Conservation (phyloP, 768 basidiomycete genomes). For the Rhizopogon vesiculosus region DNA sequence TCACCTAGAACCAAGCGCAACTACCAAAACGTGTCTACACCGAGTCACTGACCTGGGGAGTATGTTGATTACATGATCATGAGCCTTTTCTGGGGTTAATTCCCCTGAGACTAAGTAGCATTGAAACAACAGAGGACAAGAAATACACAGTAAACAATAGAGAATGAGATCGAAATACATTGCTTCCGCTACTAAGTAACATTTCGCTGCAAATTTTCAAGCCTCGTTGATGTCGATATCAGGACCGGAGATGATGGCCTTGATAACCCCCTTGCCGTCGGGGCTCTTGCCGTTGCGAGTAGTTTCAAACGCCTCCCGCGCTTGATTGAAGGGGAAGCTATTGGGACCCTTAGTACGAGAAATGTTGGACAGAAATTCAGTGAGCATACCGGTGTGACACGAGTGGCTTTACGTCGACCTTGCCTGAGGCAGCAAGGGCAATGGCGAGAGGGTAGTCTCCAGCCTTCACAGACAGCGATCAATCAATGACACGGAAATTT, state of each 20-base stretch:
- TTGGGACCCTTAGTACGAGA: neutral
- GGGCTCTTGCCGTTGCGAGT: slow-evolving; percentile 76
- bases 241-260: slow-evolving; percentile 84
- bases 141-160: no score
- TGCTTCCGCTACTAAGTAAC: neutral
- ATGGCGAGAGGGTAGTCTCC: slow-evolving; percentile 87
- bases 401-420: slow-evolving; percentile 81
- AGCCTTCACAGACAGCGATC: slow-evolving; percentile 38
- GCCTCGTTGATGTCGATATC: slow-evolving; percentile 44
- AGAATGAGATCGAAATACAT: neutral
- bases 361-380: slow-evolving; percentile 9
- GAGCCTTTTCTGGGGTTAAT: no score
- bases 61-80: no score
- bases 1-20: neutral
- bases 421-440: slow-evolving; percentile 74
- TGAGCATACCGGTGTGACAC: slow-evolving; percentile 75
- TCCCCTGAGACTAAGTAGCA: no score
- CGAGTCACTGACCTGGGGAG: no score
- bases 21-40: neutral
- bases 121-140: no score
- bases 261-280: slow-evolving; percentile 87
- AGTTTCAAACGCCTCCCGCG: slow-evolving; percentile 75
- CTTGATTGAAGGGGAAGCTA: slow-evolving; percentile 74
- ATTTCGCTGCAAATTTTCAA: slow-evolving; percentile 14
- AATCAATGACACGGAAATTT: neutral